These are phyloP conservation scores for Talaromyces funiculosus DNA, from an alignment of 2,329 filamentous ascomycete genomes.

Conservation along the genomic window DNA sequence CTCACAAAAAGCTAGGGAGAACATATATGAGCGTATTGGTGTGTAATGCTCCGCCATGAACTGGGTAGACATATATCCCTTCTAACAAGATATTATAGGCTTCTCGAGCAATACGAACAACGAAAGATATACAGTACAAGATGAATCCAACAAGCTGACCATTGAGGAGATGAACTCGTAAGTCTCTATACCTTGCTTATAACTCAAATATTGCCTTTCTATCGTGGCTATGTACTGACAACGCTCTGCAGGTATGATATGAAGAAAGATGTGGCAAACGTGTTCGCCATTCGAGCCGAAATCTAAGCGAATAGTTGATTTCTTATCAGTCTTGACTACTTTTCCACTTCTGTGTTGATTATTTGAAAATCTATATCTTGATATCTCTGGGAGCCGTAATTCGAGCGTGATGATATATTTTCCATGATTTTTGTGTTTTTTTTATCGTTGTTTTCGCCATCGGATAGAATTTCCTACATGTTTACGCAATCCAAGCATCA, in stretches of 20 bases:
- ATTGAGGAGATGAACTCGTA: conserved; percentile 65
- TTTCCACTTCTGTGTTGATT: not conserved
- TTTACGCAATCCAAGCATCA: not conserved
- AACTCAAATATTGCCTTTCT: not conserved
- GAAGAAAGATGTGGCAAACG: conserved; percentile 52
- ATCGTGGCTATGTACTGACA: not conserved
- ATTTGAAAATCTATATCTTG: not conserved
- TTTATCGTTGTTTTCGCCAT: not conserved
- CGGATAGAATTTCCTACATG: not conserved
- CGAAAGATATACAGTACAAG: conserved; percentile 56
- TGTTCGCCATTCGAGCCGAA: conserved; percentile 29
- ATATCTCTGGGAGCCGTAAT: not conserved
- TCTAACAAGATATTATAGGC: not conserved
- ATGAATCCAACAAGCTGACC: conserved; percentile 57
- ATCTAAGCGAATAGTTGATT: not conserved
- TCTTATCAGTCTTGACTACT: not conserved
- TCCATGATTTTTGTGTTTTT: not conserved
- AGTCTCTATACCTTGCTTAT: conserved; percentile 26
- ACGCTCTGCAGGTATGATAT: conserved; percentile 49
- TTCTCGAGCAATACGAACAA: conserved; percentile 58
- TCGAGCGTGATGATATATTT: not conserved
- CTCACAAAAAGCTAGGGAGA: conserved; percentile 53
- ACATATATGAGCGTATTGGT: conserved; percentile 60
- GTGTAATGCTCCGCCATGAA: conserved; percentile 10
- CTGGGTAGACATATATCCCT: not conserved